Evolutionary conservation across 768 basidiomycete species (phyloP).

Genomic region (Cystobasidium onofrii): DNA sequence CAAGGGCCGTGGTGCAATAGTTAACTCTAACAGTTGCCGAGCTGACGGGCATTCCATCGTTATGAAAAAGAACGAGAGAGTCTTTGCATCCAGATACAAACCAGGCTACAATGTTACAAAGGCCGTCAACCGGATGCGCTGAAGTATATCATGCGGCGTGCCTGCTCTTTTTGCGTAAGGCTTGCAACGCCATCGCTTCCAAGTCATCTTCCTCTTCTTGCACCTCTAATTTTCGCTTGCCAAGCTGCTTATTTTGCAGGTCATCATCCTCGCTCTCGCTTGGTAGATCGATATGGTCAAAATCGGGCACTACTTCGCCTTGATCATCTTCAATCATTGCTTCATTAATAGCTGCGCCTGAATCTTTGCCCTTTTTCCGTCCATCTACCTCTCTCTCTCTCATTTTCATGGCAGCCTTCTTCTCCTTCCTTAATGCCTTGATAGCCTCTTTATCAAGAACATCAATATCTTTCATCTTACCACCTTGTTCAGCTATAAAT

Average conservation of each 20-base stretch:
- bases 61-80: too few relatives aligned
- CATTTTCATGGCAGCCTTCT: slow-evolving; percentile 84
- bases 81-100: too few relatives aligned
- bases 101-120: too few relatives aligned
- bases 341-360: slow-evolving; percentile 1
- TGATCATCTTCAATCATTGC: slow-evolving; percentile 36
- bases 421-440: slow-evolving; percentile 78
- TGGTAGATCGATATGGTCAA: slow-evolving; percentile 60
- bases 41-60: too few relatives aligned
- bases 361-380: neutral
- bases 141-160: neutral
- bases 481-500: slow-evolving; percentile 67
- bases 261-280: slow-evolving; percentile 44
- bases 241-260: neutral
- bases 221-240: slow-evolving; percentile 14
- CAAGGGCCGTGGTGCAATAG: too few relatives aligned
- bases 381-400: slow-evolving; percentile 51
- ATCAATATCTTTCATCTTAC: slow-evolving; percentile 63
- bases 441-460: slow-evolving; percentile 70
- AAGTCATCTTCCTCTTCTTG: slow-evolving; percentile 36
- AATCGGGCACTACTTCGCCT: slow-evolving; percentile 60
- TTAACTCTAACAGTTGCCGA: too few relatives aligned
- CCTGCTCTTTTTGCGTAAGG: slow-evolving; percentile 30
- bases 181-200: slow-evolving; percentile 39
- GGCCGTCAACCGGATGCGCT: too few relatives aligned